These are phyloP conservation scores for Colletotrichum tamarilloi DNA, from an alignment of 2,329 filamentous ascomycete species.

Conservation along the genomic window DNA sequence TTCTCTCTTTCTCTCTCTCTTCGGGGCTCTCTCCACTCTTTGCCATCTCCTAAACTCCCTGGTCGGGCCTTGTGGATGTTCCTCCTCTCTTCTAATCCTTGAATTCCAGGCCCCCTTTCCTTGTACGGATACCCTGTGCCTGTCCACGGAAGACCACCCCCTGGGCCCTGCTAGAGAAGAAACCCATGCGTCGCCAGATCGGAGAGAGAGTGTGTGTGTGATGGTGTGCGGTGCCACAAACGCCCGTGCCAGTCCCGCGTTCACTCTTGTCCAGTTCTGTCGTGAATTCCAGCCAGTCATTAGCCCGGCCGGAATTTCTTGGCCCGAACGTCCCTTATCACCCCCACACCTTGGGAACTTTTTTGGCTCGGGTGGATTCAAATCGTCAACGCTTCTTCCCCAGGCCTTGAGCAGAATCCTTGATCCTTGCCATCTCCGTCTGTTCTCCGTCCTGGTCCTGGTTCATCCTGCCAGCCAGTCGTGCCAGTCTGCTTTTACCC, in stretches of 20 bases:
- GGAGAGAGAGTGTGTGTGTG: not conserved
- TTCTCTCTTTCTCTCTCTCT: not conserved
- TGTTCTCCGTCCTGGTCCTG: not conserved
- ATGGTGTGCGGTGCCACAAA: constrained; percentile 12
- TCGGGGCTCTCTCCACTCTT: not conserved
- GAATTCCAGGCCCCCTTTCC: not conserved
- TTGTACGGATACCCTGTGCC: no score
- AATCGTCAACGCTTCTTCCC: constrained; percentile 8
- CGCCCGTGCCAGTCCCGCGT: constrained; percentile 27
- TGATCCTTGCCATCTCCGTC: not conserved
- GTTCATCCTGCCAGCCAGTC: not conserved
- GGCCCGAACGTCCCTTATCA: constrained; percentile 24
- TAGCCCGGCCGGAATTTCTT: not conserved
- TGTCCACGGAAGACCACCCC: not conserved
- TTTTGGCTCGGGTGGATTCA: constrained; percentile 29
- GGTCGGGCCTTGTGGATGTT: not conserved
- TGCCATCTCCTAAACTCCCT: not conserved
- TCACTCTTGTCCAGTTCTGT: not conserved
- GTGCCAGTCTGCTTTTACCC: constrained; percentile 13
- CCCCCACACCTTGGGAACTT: constrained; percentile 34
- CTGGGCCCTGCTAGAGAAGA: not conserved
- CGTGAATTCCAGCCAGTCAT: constrained; percentile 11
- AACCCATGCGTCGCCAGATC: constrained; percentile 26
- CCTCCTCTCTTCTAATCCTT: not conserved
- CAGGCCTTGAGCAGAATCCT: not conserved